Evolutionary conservation across 2,329 filamentous ascomycete genomes (phyloP), one percentile per base, ranked within the genome.

Genomic region (Leptographium procerum): DNA sequence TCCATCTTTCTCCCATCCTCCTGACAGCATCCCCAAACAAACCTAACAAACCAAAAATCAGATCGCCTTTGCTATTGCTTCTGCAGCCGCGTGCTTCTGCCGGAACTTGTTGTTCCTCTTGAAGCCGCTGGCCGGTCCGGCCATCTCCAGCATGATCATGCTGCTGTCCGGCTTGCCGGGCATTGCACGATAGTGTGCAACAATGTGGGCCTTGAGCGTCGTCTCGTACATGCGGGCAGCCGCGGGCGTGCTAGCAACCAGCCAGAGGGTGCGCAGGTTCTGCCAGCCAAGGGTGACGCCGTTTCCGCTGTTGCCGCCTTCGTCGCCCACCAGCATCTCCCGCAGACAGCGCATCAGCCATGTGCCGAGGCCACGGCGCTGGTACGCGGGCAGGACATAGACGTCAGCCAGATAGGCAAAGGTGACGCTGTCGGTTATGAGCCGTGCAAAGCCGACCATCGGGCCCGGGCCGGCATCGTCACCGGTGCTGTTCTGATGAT

Each of bases 321-420:
- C 3, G 28, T 33, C 28, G 47, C 57, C 69, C 43, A 83, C 66
- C 3, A 79, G 69, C 19, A 59, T 26, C 64, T 87, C 82, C 62
- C 81, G 77, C 59, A 86, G 70, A 63, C 80, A 83, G 6, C 73
- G 69, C 68, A 88, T 78, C 66, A 89, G 70, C 83, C 84, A 89
- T 50, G 73, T 78, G 3, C 82, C 86, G 1, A 89, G 73, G 0
- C 86, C 85, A 11, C 75, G 72, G 5, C 80, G 77, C 66, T 86
- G 84, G 64, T 83, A 80, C 45, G 78, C 75, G 0, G 79, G 73
- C 3, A 82, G 68, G 26, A 89, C 73, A 68, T 86, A 89, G 24
- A 88, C 82, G 65, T 89, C 86, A 29, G 85, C 86, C 57, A 87
- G 70, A 64, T 87, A 90, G 36, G 80, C 84, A 64, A 88, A 82